Conservation (phyloP, 73 alveolate genomes). For the Paramecium tetraurelia region DNA sequence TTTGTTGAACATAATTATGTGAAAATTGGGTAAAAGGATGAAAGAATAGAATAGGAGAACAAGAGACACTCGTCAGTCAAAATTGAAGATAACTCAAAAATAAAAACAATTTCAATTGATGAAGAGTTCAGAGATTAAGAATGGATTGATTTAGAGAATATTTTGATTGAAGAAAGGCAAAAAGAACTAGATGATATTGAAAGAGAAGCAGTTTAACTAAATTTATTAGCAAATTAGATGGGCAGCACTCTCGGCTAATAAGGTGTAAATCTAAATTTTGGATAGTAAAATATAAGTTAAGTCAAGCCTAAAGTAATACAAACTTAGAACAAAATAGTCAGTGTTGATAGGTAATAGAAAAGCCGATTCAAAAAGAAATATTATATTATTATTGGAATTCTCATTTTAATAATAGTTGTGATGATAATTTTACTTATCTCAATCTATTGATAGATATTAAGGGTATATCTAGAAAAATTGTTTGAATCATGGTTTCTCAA, state of each 20-base stretch:
- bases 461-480: not conserved
- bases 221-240: not conserved
- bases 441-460: not conserved
- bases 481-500: not conserved
- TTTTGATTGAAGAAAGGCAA: conserved; percentile 15
- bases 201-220: not conserved
- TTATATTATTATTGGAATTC: not conserved
- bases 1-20: not conserved
- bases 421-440: not conserved
- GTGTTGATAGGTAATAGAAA: not conserved
- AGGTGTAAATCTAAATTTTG: not conserved
- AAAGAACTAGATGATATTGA: not conserved
- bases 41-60: not conserved
- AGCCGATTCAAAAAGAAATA: not conserved
- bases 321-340: not conserved
- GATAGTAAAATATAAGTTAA: not conserved
- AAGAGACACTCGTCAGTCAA: not conserved
- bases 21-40: not conserved
- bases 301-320: not conserved
- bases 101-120: conserved; percentile 1
- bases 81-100: not conserved
- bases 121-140: not conserved
- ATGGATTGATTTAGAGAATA: conserved; percentile 1
- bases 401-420: not conserved
- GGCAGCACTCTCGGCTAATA: not conserved